Conservation (phyloP, 495 filamentous ascomycete species). For the Haplographium delicatum region DNA sequence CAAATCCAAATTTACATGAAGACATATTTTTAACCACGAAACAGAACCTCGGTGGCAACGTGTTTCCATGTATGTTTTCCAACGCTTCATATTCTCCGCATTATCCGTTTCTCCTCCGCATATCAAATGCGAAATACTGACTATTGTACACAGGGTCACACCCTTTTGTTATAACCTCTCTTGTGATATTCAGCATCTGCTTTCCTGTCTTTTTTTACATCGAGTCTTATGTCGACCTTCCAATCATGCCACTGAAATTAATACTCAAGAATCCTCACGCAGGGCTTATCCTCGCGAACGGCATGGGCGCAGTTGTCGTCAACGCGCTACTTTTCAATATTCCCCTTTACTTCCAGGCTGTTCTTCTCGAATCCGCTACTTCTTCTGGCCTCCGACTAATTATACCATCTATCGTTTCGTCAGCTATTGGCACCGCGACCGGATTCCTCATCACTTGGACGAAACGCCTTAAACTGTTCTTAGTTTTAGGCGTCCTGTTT, state of each 20-base stretch:
- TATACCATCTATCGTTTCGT: slow-evolving; percentile 52
- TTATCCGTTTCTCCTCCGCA: too few relatives aligned
- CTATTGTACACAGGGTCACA: too few relatives aligned
- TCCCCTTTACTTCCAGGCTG: slow-evolving; percentile 76
- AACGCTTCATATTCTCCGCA: too few relatives aligned
- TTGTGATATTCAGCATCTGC: slow-evolving; percentile 50
- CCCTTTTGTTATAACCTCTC: slow-evolving; percentile 59
- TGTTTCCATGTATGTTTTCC: slow-evolving; percentile 67
- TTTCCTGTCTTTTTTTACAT: slow-evolving; percentile 56
- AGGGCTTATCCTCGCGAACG: slow-evolving; percentile 65
- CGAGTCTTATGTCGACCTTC: slow-evolving; percentile 53
- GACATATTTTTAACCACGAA: slow-evolving; percentile 19
- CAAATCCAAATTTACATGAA: too few relatives aligned
- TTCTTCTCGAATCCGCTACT: slow-evolving; percentile 66
- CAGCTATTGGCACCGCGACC: slow-evolving; percentile 53
- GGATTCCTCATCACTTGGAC: slow-evolving; percentile 68
- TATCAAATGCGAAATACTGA: too few relatives aligned
- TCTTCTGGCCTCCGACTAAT: slow-evolving; percentile 67
- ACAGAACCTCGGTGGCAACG: slow-evolving; percentile 71
- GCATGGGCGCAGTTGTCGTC: slow-evolving; percentile 55
- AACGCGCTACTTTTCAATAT: slow-evolving; percentile 74
- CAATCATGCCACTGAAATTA: slow-evolving; percentile 68
- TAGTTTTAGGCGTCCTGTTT: slow-evolving; percentile 51
- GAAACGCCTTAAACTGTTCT: slow-evolving; percentile 56
- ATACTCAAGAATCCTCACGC: slow-evolving; percentile 54